A percentile compares a stretch with the other conserved stretches of the same genome.
These are phyloP conservation scores for Penicillium sp. DNA, from an alignment of 2,329 filamentous ascomycete genomes.

Conservation along the genomic window DNA sequence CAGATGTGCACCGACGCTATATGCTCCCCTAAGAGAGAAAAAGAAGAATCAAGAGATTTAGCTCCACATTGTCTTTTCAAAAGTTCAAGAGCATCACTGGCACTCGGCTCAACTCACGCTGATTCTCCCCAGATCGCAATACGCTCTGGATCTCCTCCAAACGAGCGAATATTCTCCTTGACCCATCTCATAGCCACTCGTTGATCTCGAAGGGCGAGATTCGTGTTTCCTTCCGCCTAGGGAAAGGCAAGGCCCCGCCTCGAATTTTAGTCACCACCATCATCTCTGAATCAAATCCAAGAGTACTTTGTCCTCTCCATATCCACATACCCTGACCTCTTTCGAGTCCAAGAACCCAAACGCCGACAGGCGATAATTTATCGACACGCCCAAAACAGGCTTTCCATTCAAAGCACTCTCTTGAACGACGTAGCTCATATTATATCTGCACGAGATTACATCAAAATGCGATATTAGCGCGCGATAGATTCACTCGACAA, in stretches of 20 bases:
- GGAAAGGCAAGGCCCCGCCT: too few relatives aligned
- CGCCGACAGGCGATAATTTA: conserved; percentile 27
- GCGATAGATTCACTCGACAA: too few relatives aligned
- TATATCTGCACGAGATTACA: conserved; percentile 17
- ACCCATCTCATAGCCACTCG: conserved; percentile 34
- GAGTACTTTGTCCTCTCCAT: neutral
- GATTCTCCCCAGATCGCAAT: conserved; percentile 37
- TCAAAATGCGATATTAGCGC: too few relatives aligned
- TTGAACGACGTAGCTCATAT: conserved; percentile 28
- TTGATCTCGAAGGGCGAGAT: conserved; percentile 29
- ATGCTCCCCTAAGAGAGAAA: conserved; percentile 19
- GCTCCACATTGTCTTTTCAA: too few relatives aligned
- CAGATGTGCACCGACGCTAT: conserved; percentile 28
- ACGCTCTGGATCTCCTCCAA: conserved; percentile 28
- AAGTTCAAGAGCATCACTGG: too few relatives aligned
- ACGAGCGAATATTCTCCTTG: conserved; percentile 30
- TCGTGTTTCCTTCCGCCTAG: conserved; percentile 25
- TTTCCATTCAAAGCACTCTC: conserved; percentile 25
- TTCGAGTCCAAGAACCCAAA: conserved; percentile 30
- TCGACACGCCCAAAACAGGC: conserved; percentile 27
- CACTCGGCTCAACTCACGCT: conserved; percentile 17
- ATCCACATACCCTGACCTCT: conserved; percentile 22
- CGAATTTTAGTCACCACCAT: too few relatives aligned
- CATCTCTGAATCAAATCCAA: neutral
- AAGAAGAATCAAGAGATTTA: too few relatives aligned